Evolutionary conservation across 23 red algal species (phyloP).

Genomic region (Chondrus crispus): DNA sequence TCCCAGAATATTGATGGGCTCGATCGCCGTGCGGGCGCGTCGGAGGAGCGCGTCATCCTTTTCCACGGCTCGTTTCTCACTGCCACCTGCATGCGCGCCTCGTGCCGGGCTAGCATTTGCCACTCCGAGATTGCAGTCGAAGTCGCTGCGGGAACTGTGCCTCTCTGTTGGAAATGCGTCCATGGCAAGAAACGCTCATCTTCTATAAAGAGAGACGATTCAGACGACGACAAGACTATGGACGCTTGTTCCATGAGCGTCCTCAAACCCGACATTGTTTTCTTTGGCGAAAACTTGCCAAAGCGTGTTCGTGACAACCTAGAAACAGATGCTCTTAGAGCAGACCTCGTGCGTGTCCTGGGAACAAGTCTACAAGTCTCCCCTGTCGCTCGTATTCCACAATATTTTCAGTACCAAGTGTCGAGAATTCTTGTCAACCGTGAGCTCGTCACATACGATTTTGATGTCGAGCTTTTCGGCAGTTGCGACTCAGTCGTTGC

Average conservation of each 20-base stretch:
- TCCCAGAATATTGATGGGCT: slow-evolving; percentile 99
- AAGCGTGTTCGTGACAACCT: slow-evolving; percentile 36
- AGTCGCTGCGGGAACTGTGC: slow-evolving; percentile 39
- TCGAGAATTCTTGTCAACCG: slow-evolving; percentile 87
- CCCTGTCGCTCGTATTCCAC: slow-evolving; percentile 75
- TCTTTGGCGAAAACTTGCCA: slow-evolving; percentile 90
- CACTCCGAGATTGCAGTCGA: slow-evolving; percentile 5
- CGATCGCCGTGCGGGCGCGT: slow-evolving; percentile 69
- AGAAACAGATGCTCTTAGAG: slow-evolving; percentile 32
- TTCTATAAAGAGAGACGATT: slow-evolving; percentile 10
- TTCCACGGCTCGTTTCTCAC: slow-evolving; percentile 86
- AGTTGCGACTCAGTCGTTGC: slow-evolving; percentile 75
- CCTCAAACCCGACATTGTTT: slow-evolving; percentile 95
- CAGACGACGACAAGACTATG: neutral
- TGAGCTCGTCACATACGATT: slow-evolving; percentile 61
- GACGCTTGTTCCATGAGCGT: slow-evolving; percentile 3
- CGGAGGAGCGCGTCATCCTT: slow-evolving; percentile 41
- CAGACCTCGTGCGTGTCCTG: slow-evolving; percentile 88
- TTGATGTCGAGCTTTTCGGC: slow-evolving; percentile 86
- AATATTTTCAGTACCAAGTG: slow-evolving; percentile 23
- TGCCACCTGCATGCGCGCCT: slow-evolving; percentile 56
- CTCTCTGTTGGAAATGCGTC: slow-evolving; percentile 46
- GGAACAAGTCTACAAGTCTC: slow-evolving; percentile 87
- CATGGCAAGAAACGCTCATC: too few species aligned
- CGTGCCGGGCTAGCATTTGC: slow-evolving; percentile 19